phyloP scores from a whole-genome alignment of 75 land plant species.

The Larix kaempferi region DNA sequence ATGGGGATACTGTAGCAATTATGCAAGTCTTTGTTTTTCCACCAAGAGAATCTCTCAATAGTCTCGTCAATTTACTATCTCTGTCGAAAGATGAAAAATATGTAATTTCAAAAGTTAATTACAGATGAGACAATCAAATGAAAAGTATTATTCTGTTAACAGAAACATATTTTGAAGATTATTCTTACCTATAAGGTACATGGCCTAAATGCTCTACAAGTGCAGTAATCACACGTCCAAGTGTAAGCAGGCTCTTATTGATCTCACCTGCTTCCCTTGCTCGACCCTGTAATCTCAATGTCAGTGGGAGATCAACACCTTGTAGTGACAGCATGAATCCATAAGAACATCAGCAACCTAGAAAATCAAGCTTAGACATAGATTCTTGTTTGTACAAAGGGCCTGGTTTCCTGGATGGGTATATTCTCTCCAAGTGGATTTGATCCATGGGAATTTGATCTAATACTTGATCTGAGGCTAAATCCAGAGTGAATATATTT shows the following conservation, averaged over 20 bases:
- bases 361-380: background rate
- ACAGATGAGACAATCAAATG: background rate
- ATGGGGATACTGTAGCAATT: constrained; percentile 79
- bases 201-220: constrained; percentile 75
- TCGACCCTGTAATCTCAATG: constrained; percentile 39
- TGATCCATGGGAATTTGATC: too few species aligned
- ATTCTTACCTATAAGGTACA: constrained; percentile 63
- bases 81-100: constrained; percentile 20
- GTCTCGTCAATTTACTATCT: constrained; percentile 82
- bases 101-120: background rate
- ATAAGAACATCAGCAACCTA: background rate
- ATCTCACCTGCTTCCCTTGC: constrained; percentile 85
- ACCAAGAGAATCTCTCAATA: constrained; percentile 72
- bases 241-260: constrained; percentile 64
- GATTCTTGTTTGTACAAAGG: too few species aligned
- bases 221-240: constrained; percentile 70
- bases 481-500: background rate
- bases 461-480: too few species aligned
- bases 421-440: too few species aligned
- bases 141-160: background rate
- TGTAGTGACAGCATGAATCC: constrained; percentile 1
- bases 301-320: background rate
- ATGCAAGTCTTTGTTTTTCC: constrained; percentile 84
- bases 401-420: too few species aligned
- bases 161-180: background rate